Base-by-base conservation (phyloP, 768 basidiomycete genomes). In the Coprinellus aureogranulatus region DNA sequence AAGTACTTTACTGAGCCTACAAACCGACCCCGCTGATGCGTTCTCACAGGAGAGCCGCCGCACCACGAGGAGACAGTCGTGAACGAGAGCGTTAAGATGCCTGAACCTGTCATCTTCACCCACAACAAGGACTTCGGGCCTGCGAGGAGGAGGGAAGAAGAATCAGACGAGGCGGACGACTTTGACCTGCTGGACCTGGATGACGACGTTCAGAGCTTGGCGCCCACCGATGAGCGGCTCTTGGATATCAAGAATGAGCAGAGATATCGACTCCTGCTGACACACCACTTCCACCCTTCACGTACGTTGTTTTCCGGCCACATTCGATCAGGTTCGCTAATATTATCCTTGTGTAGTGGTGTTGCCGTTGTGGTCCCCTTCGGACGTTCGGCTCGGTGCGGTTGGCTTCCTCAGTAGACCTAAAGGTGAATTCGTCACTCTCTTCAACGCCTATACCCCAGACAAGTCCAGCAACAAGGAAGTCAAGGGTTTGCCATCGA, bases 331-430 rank as follows among this genome's bases (percentile, higher is more conserved):
- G 57, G 46, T 25, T 55, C 25, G 50, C 55, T 27, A 52, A 42
- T 28, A 54, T 34, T 34, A 57, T 20, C 2, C 26, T 53, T 39
- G 42, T 53, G 5, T 47, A 87, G 86, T 90, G 54, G 80, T 77
- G 1, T 70, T 87, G 20, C 87, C 91, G 10, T 73, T 92, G 6
- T 94, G 90, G 91, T 75, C 74, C 3, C 92, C 92, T 2, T 75
- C 81, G 0, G 79, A 67, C 2, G 80, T 93, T 0, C 68, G 75
- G 5, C 71, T 92, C 1, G 92, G 92, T n/a, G 84, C 86, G 2
- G 86, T 94, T 1, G 92, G 92, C 5, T 94, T 88, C 68, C 72
- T 92, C 22, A 78, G 74, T 22, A 90, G 85, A 62, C 82, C 87
- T 2, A 67, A 69, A 25, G 92, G 92, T 1, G 69, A 73, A 54